These are phyloP conservation scores for Penicillium rolfsii DNA, from an alignment of 2,329 filamentous ascomycete genomes.

Conservation along the genomic window DNA sequence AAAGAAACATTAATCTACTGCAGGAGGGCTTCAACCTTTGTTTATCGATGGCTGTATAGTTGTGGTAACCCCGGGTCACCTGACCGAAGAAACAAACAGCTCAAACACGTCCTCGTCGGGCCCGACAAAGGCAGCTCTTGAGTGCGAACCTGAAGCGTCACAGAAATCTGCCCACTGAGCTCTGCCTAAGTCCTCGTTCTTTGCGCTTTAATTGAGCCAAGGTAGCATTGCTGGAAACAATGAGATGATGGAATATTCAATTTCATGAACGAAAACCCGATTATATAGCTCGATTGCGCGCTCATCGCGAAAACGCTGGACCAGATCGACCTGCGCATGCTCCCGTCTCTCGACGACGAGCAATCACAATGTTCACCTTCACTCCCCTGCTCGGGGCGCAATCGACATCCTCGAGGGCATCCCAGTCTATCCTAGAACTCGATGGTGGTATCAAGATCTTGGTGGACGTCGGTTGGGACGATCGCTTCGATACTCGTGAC, in stretches of 20 bases:
- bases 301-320: conserved; percentile 14
- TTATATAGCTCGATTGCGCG: conserved; percentile 10
- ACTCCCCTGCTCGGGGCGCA: conserved; percentile 90
- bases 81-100: conserved; percentile 11
- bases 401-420: conserved; percentile 75
- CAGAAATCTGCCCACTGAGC: neutral
- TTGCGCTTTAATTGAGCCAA: neutral
- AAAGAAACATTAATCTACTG: no score
- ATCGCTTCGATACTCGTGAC: conserved; percentile 79
- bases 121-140: conserved; percentile 13
- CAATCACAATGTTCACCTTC: conserved; percentile 83
- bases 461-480: conserved; percentile 95
- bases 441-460: conserved; percentile 96
- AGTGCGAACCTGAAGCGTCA: neutral
- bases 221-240: neutral
- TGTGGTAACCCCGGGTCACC: neutral
- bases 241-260: neutral
- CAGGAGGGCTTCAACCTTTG: no score
- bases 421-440: conserved; percentile 93
- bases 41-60: no score
- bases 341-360: conserved; percentile 17
- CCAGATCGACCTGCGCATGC: conserved; percentile 12
- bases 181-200: neutral
- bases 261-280: neutral
- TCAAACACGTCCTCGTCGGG: conserved; percentile 11